A percentile compares a stretch with the other conserved stretches of the same genome.
Conservation (phyloP, 1,139 yeast genomes). For the Diutina sp. region DNA sequence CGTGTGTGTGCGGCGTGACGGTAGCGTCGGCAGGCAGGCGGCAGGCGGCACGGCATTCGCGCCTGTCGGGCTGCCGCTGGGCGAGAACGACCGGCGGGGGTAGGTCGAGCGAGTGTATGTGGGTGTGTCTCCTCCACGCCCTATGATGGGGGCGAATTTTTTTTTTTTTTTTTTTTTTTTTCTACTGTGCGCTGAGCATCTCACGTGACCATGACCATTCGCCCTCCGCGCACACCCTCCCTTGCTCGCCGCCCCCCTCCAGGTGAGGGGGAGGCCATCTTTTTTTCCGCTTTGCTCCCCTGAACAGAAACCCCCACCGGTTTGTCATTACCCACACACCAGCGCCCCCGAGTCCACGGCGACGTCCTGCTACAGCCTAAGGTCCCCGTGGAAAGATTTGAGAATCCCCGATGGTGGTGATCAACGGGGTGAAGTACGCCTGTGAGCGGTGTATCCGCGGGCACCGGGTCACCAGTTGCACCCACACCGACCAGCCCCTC, state of each 20-base stretch:
- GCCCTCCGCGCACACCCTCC: too few species aligned
- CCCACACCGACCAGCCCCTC: slow-evolving; percentile 81
- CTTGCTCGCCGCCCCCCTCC: neutral
- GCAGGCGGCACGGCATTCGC: too few species aligned
- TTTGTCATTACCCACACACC: neutral
- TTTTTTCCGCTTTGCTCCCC: neutral
- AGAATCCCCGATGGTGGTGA: slow-evolving; percentile 54
- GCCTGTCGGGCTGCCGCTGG: too few species aligned
- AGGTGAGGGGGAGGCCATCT: neutral
- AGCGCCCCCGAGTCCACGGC: neutral
- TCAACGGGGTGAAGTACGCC: slow-evolving; percentile 89
- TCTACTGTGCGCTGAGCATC: neutral
- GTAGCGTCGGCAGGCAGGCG: too few species aligned
- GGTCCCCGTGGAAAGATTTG: neutral
- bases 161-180: too few species aligned
- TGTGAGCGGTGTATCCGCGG: slow-evolving; percentile 95
- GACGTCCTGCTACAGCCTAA: neutral
- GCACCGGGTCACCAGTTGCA: slow-evolving; percentile 87
- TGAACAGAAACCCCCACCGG: neutral
- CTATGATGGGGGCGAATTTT: too few species aligned
- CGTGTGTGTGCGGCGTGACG: too few species aligned
- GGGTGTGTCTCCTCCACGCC: neutral
- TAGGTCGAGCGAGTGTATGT: neutral
- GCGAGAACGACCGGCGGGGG: too few species aligned
- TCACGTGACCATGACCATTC: neutral